A percentile compares a stretch with the other conserved stretches of the same genome.
Evolutionary conservation across 2,329 filamentous ascomycete species (phyloP).

Genomic region (Alternaria sp.): DNA sequence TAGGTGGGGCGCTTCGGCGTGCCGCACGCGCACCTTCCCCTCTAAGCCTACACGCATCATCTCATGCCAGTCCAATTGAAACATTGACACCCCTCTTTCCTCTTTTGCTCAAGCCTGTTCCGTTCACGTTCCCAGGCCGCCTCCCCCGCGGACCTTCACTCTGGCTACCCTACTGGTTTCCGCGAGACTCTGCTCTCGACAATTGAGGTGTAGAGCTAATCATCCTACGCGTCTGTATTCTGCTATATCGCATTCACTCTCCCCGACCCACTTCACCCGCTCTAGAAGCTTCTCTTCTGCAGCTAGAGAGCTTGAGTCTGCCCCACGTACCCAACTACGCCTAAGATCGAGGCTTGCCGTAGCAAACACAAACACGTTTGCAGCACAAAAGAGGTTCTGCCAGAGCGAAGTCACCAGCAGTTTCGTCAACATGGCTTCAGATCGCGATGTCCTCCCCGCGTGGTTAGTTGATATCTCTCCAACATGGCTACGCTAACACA

Average conservation of each 20-base stretch:
- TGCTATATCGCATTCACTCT: slow-evolving; percentile 10
- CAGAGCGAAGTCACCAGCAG: slow-evolving; percentile 41
- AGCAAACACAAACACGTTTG: slow-evolving; percentile 17
- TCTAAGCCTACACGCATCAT: slow-evolving; percentile 16
- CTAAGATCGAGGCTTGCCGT: slow-evolving; percentile 21
- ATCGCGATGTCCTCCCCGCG: slow-evolving; percentile 54
- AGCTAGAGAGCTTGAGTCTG: slow-evolving; percentile 25
- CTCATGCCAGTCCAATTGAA: slow-evolving; percentile 24
- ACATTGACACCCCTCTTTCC: slow-evolving; percentile 4
- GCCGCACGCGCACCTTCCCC: slow-evolving; percentile 25
- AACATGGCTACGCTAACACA: too few relatives aligned
- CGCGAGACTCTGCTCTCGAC: slow-evolving; percentile 47
- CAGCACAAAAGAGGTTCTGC: slow-evolving; percentile 36
- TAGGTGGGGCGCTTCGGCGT: slow-evolving; percentile 20
- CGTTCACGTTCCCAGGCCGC: too few relatives aligned
- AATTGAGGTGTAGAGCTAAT: slow-evolving; percentile 25
- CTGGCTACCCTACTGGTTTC: neutral
- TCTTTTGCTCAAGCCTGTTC: slow-evolving; percentile 8
- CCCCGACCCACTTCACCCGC: slow-evolving; percentile 14
- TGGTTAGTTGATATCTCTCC: slow-evolving; percentile 41
- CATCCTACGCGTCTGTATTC: slow-evolving; percentile 17
- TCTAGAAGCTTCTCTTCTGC: slow-evolving; percentile 23
- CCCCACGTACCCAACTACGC: slow-evolving; percentile 23
- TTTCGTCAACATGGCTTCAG: slow-evolving; percentile 52
- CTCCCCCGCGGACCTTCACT: slow-evolving; percentile 20